phyloP scores from a whole-genome alignment of 2,329 filamentous ascomycete species.

The Sporothrix globosa region DNA sequence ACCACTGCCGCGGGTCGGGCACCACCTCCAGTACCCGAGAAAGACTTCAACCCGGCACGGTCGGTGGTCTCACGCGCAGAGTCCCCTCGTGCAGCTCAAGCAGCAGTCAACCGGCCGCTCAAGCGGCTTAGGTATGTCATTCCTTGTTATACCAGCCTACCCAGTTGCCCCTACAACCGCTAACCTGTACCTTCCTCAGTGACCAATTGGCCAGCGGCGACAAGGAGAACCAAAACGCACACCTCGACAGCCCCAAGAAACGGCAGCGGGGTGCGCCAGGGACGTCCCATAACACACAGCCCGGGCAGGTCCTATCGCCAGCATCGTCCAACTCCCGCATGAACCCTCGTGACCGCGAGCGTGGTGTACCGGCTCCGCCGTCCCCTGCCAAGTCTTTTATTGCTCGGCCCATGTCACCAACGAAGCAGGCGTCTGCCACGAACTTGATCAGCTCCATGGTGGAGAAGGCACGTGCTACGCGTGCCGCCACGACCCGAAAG shows the following conservation, averaged over 20 bases:
- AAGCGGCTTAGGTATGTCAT: slow-evolving; percentile 58
- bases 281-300: slow-evolving; percentile 33
- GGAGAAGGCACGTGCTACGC: slow-evolving; percentile 61
- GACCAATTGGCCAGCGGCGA: slow-evolving; percentile 66
- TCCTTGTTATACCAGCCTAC: too few relatives aligned
- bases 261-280: slow-evolving; percentile 52
- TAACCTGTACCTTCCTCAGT: slow-evolving; percentile 50
- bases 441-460: slow-evolving; percentile 60
- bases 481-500: slow-evolving; percentile 51
- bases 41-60: slow-evolving; percentile 45
- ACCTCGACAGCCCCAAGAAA: slow-evolving; percentile 72
- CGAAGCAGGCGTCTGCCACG: slow-evolving; percentile 58
- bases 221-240: slow-evolving; percentile 73
- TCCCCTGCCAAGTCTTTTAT: slow-evolving; percentile 63
- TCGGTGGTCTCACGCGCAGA: slow-evolving; percentile 15
- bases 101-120: slow-evolving; percentile 41
- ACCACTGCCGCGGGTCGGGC: slow-evolving; percentile 36
- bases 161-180: slow-evolving; percentile 38
- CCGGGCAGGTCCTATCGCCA: slow-evolving; percentile 73
- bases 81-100: slow-evolving; percentile 20
- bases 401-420: slow-evolving; percentile 62
- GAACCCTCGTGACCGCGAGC: slow-evolving; percentile 54
- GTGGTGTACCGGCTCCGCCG: slow-evolving; percentile 40
- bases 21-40: slow-evolving; percentile 55
- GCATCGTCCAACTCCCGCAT: slow-evolving; percentile 79